Evolutionary conservation across 176 grass and related monocot genomes (phyloP).

Genomic region (Phyllostachys edulis): DNA sequence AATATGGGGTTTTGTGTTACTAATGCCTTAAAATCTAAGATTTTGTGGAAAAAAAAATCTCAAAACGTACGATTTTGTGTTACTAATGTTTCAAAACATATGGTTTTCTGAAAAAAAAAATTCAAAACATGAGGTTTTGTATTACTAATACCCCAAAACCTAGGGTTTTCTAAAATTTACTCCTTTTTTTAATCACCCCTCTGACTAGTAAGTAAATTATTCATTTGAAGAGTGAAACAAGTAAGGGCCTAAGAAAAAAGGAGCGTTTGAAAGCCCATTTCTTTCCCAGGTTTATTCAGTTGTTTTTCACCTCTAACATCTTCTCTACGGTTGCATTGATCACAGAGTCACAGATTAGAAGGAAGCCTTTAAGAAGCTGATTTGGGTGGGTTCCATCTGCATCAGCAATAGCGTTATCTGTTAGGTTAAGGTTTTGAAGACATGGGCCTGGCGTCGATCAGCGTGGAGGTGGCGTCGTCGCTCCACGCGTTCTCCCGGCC

Average conservation of each 20-base stretch:
- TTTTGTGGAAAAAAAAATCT: too few relatives aligned
- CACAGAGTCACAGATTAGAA: background rate
- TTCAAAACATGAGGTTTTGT: too few relatives aligned
- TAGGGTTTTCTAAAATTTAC: too few relatives aligned
- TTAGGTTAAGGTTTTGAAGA: background rate
- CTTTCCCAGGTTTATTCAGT: background rate
- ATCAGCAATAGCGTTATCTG: background rate
- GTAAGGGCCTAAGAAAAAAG: background rate
- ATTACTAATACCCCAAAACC: too few relatives aligned
- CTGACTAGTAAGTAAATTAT: background rate
- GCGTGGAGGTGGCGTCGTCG: too few relatives aligned
- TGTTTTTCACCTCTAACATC: background rate
- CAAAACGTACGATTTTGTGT: too few relatives aligned
- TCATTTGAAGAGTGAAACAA: constrained; percentile 12
- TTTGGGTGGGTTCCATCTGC: constrained; percentile 5
- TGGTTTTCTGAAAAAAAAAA: too few relatives aligned
- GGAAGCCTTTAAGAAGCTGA: background rate
- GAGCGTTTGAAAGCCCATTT: background rate
- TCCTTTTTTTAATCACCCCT: background rate
- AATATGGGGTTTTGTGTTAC: too few relatives aligned
- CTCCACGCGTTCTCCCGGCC: too few relatives aligned
- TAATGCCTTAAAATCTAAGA: too few relatives aligned
- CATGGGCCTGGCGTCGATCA: background rate
- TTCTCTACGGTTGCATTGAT: background rate
- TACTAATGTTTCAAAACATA: too few relatives aligned